Conservation (phyloP, 805 yeast genomes). For the Metschnikowia lochheadii region DNA sequence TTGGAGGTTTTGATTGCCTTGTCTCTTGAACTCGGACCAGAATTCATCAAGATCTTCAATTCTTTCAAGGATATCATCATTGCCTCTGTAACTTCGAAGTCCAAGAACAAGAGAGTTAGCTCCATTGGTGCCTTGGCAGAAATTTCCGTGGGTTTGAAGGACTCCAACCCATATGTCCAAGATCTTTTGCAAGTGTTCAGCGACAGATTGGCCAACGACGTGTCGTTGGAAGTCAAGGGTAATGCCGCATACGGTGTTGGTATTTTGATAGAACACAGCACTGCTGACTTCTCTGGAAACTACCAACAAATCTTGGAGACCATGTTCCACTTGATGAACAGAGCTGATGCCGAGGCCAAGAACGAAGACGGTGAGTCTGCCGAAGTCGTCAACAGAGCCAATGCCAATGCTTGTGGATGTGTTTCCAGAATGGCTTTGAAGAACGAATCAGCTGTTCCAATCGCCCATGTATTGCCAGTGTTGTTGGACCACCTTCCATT, state of each 20-base stretch:
- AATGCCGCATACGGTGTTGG: conserved; percentile 97
- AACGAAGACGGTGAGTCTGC: conserved; percentile 69
- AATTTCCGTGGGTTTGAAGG: conserved; percentile 70
- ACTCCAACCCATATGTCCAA: conserved; percentile 58
- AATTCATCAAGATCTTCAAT: conserved; percentile 68
- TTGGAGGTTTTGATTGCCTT: conserved; percentile 79
- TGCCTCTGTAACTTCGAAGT: conserved; percentile 54
- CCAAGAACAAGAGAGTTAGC: conserved; percentile 69
- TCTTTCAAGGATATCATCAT: conserved; percentile 65
- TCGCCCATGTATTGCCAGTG: conserved; percentile 68
- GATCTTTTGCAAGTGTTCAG: conserved; percentile 69
- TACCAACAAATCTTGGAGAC: conserved; percentile 72
- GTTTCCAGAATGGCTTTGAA: conserved; percentile 86
- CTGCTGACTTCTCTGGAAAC: conserved; percentile 56
- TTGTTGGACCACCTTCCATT: conserved; percentile 79
- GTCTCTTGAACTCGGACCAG: conserved; percentile 72
- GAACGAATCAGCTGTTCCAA: conserved; percentile 67
- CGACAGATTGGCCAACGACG: conserved; percentile 65
- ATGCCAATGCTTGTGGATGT: conserved; percentile 96
- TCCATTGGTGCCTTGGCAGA: conserved; percentile 92
- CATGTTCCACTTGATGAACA: conserved; percentile 74
- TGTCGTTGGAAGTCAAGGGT: conserved; percentile 84
- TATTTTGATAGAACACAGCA: conserved; percentile 52
- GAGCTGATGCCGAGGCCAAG: conserved; percentile 44
- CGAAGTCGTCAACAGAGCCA: conserved; percentile 76